Evolutionary conservation across 805 yeast species (phyloP).

Genomic region (Candida broadrunensis): DNA sequence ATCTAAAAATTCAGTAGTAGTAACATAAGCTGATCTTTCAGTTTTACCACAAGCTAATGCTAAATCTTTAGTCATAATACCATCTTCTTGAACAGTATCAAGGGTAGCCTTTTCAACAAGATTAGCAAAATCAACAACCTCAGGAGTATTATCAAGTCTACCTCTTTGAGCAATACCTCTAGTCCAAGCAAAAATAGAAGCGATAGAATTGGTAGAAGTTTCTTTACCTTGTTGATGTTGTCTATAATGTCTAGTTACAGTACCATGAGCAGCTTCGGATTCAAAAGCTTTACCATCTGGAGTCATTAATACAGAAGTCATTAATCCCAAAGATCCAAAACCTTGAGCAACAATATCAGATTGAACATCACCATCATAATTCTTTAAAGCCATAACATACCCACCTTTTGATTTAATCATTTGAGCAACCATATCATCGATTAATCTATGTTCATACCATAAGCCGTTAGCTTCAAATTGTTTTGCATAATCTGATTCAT

Average conservation of each 20-base stretch:
- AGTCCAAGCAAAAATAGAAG: constrained; percentile 85
- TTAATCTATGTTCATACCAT: constrained; percentile 76
- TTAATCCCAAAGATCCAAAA: constrained; percentile 77
- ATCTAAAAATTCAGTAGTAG: constrained; percentile 73
- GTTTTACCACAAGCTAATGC: constrained; percentile 69
- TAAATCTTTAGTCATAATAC: constrained; percentile 79
- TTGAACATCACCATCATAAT: constrained; percentile 85
- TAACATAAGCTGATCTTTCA: constrained; percentile 60
- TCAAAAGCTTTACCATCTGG: constrained; percentile 87
- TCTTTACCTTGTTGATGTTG: constrained; percentile 78
- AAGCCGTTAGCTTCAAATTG: constrained; percentile 60
- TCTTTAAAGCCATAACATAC: constrained; percentile 74
- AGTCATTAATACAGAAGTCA: constrained; percentile 80
- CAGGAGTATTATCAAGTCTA: constrained; percentile 67
- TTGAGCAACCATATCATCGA: constrained; percentile 88
- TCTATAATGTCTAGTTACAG: constrained; percentile 84
- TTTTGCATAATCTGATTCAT: constrained; percentile 52
- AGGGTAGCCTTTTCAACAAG: constrained; percentile 63
- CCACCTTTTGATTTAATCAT: constrained; percentile 86
- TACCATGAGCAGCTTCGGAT: constrained; percentile 85
- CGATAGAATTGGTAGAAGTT: constrained; percentile 82
- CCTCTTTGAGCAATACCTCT: constrained; percentile 83
- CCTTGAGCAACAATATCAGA: constrained; percentile 87
- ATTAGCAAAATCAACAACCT: constrained; percentile 65
- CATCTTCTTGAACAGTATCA: constrained; percentile 70